Conservation (phyloP, 2,329 filamentous ascomycete species). For the Pseudogymnoascus sp. region DNA sequence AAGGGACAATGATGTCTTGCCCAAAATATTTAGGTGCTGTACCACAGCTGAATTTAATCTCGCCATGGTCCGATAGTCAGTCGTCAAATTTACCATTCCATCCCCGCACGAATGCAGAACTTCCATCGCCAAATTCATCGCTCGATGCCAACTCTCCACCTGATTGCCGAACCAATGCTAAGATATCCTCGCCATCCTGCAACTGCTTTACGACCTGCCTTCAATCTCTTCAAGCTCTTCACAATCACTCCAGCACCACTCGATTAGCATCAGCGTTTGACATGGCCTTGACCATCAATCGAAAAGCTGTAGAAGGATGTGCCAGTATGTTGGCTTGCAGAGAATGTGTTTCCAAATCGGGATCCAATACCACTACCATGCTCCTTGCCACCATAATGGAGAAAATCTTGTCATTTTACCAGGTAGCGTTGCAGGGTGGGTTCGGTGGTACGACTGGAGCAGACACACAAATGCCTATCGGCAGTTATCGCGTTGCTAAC, state of each 20-base stretch:
- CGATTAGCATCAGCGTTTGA: conserved; percentile 38
- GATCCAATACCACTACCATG: conserved; percentile 41
- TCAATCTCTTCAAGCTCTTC: conserved; percentile 41
- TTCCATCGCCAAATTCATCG: not conserved
- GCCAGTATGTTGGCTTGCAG: conserved; percentile 40
- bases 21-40: not conserved
- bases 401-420: conserved; percentile 43
- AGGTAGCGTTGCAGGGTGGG: conserved; percentile 35
- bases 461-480: conserved; percentile 24
- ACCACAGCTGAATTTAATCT: not conserved
- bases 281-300: conserved; percentile 39
- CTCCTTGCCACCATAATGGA: conserved; percentile 44
- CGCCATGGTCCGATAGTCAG: not conserved
- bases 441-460: conserved; percentile 27
- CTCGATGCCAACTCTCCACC: not conserved
- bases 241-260: conserved; percentile 36
- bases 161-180: not conserved
- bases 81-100: not conserved
- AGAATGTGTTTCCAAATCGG: conserved; percentile 39
- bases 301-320: conserved; percentile 44
- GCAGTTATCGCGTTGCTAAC: conserved; percentile 39
- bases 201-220: conserved; percentile 43
- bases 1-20: not conserved
- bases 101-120: not conserved
- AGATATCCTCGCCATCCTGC: conserved; percentile 27